These are phyloP conservation scores for Gardenia jasminoides DNA, from an alignment of 257 asterid genomes.

Conservation along the genomic window DNA sequence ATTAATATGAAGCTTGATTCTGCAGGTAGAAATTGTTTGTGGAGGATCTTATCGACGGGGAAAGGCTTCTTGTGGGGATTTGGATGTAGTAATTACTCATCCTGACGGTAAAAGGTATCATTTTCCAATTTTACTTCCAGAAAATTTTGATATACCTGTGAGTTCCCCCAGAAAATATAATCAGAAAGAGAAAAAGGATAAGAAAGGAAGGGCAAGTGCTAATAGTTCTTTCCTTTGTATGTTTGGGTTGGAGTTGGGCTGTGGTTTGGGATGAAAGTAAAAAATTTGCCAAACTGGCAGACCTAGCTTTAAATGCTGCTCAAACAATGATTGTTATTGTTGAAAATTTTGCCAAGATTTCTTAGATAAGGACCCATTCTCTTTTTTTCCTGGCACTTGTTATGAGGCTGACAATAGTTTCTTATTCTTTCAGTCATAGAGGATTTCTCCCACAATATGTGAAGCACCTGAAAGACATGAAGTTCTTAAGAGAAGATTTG, in stretches of 20 bases:
- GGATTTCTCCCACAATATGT: conserved; percentile 83
- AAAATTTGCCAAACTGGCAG: not conserved
- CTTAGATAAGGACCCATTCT: not conserved
- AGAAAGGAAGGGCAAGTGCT: not conserved
- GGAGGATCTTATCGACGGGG: conserved; percentile 99
- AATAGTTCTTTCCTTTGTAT: not conserved
- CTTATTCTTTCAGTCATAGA: conserved; percentile 52
- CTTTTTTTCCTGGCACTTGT: not conserved
- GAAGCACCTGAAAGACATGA: conserved; percentile 64
- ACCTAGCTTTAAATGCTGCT: not conserved
- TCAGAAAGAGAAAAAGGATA: not conserved
- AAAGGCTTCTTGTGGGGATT: conserved; percentile 88
- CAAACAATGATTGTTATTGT: too few species aligned
- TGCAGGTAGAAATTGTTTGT: conserved; percentile 69
- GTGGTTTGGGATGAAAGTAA: not conserved
- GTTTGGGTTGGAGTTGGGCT: not conserved
- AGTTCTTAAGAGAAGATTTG: conserved; percentile 84
- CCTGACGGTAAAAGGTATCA: conserved; percentile 80
- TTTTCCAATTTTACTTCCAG: not conserved
- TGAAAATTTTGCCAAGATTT: not conserved
- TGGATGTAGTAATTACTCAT: conserved; percentile 89
- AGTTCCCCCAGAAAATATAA: not conserved
- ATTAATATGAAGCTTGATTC: conserved; percentile 12
- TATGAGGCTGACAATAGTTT: conserved; percentile 4
- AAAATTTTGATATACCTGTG: not conserved